Conservation (phyloP, 1,284 basidiomycete genomes). For the Cryptococcus maquisensis region DNA sequence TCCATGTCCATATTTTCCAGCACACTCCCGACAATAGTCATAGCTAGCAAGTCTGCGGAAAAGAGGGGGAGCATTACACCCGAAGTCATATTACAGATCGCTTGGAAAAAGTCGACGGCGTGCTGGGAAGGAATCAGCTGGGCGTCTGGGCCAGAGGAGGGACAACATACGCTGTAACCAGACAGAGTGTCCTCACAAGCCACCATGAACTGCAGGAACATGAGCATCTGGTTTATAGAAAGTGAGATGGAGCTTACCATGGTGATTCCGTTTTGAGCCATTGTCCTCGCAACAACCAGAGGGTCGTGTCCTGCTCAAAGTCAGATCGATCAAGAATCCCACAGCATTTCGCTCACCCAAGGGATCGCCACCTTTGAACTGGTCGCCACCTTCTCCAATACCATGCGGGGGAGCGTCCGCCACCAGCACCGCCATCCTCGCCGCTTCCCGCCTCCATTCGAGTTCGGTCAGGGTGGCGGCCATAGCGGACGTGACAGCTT, state of each 20-base stretch:
- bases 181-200: conserved; percentile 97
- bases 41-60: conserved; percentile 90
- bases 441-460: conserved; percentile 85
- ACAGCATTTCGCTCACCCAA: conserved; percentile 58
- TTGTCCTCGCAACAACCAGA: conserved; percentile 74
- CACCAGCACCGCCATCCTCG: conserved; percentile 92
- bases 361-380: conserved; percentile 86
- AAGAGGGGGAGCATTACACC: conserved; percentile 94
- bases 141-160: not conserved
- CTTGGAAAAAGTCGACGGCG: conserved; percentile 93
- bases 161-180: conserved; percentile 71
- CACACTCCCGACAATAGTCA: conserved; percentile 91
- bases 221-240: conserved; percentile 11
- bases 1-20: conserved; percentile 99
- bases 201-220: conserved; percentile 73
- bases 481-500: conserved; percentile 93
- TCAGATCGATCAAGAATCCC: conserved; percentile 6
- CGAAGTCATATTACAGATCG: conserved; percentile 85
- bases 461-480: conserved; percentile 73
- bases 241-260: conserved; percentile 56
- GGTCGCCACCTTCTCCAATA: conserved; percentile 47
- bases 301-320: conserved; percentile 66
- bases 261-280: conserved; percentile 87
- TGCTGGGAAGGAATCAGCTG: conserved; percentile 55
- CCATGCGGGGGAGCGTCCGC: conserved; percentile 97